Evolutionary conservation across 2,329 filamentous ascomycete genomes (phyloP).

Genomic region (Colletotrichum spaethianum): DNA sequence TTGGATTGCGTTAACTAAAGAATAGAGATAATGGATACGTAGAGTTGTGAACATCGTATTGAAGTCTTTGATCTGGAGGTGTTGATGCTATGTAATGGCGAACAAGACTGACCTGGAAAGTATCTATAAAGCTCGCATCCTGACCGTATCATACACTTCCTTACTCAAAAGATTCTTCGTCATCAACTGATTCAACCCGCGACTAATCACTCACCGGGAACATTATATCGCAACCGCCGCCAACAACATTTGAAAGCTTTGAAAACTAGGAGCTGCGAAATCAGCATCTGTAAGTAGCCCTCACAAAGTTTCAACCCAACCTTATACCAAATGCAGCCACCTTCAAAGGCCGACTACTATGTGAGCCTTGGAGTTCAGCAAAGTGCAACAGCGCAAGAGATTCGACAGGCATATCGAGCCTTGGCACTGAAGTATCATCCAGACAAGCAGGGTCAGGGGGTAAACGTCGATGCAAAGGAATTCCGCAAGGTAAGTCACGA

Average conservation of each 20-base stretch:
- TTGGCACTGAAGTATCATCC: neutral
- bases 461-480: neutral
- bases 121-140: neutral
- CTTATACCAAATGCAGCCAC: neutral
- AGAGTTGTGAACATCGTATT: neutral
- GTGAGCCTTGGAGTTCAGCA: neutral
- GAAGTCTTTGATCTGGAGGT: neutral
- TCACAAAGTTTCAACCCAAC: no score
- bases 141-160: neutral
- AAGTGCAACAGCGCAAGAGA: neutral
- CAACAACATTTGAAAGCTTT: neutral
- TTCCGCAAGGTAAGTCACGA: neutral
- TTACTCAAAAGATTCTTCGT: neutral
- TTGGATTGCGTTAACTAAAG: neutral
- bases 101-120: neutral
- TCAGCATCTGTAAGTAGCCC: neutral
- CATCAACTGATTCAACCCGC: neutral
- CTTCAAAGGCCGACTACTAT: neutral
- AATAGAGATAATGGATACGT: neutral
- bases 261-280: neutral
- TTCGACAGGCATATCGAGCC: neutral
- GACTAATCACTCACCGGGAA: neutral
- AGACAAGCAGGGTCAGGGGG: neutral
- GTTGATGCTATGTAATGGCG: neutral
- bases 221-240: neutral